Conservation (phyloP, 176 grass and related monocot genomes). For the Guadua angustifolia region DNA sequence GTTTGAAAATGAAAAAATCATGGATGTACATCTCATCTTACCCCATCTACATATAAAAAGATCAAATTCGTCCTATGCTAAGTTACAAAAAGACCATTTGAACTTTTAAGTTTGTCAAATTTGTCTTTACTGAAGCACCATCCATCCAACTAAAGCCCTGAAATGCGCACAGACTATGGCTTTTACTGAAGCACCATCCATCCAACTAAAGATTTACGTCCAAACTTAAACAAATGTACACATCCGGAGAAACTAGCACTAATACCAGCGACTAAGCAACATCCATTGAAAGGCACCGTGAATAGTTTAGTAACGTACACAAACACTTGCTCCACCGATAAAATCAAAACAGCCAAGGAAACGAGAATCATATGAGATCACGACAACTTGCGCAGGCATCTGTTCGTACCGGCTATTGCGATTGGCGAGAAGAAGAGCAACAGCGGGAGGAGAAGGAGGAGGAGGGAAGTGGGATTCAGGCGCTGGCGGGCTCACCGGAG, state of each 20-base stretch:
- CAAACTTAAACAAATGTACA: conserved; percentile 8
- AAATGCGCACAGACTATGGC: background rate
- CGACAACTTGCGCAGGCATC: background rate
- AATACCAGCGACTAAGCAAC: background rate
- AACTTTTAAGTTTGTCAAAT: too few species aligned
- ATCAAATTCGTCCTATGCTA: too few species aligned
- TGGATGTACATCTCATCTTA: too few species aligned
- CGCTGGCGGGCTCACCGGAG: conserved; percentile 26
- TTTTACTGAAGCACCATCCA: background rate
- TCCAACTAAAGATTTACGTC: background rate
- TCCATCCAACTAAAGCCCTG: too few species aligned
- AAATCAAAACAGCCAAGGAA: conserved; percentile 7
- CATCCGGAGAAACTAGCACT: background rate
- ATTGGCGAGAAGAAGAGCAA: conserved; percentile 14
- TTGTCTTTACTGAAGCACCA: too few species aligned
- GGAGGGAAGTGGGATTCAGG: background rate
- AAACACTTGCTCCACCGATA: background rate
- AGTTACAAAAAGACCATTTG: too few species aligned
- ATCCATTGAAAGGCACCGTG: conserved; percentile 4
- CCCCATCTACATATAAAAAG: too few species aligned
- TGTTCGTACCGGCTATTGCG: conserved; percentile 48
- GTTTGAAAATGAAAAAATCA: background rate
- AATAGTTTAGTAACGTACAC: background rate
- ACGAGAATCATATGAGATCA: conserved; percentile 21
- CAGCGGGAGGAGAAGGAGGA: background rate